Percentiles rank a stretch among this genome's conserved stretches.
Conservation (phyloP, 1,284 basidiomycete genomes). For the Ceratobasidium theobromae region DNA sequence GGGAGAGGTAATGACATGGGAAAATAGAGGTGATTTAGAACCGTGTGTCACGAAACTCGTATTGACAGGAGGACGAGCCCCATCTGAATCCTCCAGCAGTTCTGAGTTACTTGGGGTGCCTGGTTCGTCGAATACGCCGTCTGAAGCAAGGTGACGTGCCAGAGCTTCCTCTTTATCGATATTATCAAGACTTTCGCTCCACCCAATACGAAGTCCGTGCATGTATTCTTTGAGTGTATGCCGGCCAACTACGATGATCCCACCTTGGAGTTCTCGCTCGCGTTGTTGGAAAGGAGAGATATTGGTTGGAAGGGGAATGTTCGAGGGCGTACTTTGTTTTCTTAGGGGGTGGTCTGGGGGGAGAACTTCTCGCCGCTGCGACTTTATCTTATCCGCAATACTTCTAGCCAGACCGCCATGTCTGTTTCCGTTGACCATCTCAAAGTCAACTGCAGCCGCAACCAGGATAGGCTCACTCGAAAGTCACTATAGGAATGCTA, state of each 20-base stretch:
- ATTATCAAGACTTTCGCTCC: slow-evolving; percentile 71
- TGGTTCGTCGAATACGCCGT: slow-evolving; percentile 76
- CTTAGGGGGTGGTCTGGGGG: slow-evolving; percentile 41
- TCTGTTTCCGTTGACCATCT: slow-evolving; percentile 76
- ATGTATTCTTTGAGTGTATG: slow-evolving; percentile 95
- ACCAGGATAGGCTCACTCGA: slow-evolving; percentile 80
- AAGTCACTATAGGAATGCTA: slow-evolving; percentile 15
- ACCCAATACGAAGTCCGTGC: slow-evolving; percentile 81
- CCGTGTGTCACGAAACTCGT: slow-evolving; percentile 38
- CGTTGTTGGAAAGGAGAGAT: slow-evolving; percentile 50
- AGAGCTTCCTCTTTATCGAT: slow-evolving; percentile 78
- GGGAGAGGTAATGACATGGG: slow-evolving; percentile 38
- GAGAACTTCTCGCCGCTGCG: slow-evolving; percentile 59
- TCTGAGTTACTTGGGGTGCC: slow-evolving; percentile 31
- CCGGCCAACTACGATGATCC: slow-evolving; percentile 84
- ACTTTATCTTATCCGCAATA: slow-evolving; percentile 71
- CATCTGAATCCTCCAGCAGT: slow-evolving; percentile 26
- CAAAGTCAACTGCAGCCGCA: slow-evolving; percentile 92
- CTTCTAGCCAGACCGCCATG: slow-evolving; percentile 81
- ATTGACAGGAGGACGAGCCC: slow-evolving; percentile 25
- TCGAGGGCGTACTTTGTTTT: slow-evolving; percentile 37
- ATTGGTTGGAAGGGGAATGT: slow-evolving; percentile 58
- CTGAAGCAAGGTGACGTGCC: slow-evolving; percentile 65
- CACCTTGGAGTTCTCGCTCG: slow-evolving; percentile 73
- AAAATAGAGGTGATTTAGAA: slow-evolving; percentile 35